Evolutionary conservation across 306 rosid genomes (phyloP), one percentile per base, ranked within the genome.

Genomic region (Vigna unguiculata): DNA sequence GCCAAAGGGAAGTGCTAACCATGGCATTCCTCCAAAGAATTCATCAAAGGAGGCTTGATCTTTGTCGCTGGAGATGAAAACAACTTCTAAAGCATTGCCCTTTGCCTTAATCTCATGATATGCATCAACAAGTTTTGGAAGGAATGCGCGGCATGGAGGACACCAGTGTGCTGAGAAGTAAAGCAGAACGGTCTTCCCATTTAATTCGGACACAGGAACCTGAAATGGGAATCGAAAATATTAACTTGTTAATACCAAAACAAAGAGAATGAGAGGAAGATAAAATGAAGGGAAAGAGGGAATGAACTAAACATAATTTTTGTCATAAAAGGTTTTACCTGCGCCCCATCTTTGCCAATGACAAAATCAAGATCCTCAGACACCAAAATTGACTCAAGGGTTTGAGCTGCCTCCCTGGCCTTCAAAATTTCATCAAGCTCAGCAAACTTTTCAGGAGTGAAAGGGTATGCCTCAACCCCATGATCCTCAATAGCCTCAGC

Each of bases 81-180:
- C 67, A 6, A 90, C 86, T 83, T 93, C 96, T 11, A 93, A 80
- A 21, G 88, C 87, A 60, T 80, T 81, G 62, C 82, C 82, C 30
- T 82, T 86, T 38, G 72, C 90, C 84, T 90, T 93, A 13, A 91
- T 90, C 83, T 86, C 83, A 20, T 85, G 61, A 48, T 90, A 93
- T 77, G 86, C 85, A 43, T 91, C 85, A 7, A 70, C 28, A 47
- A 91, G 93, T 75, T 87, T 88, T 36, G 97, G 98, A 20, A 86
- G 74, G 84, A 93, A 91, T 47, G 90, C 90, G 20, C 90, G 90
- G 78, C 94, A 91, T 34, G 93, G 93, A 43, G 91, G 89, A 74
- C 96, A 88, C 96, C 97, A 90, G 9, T 90, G 91, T 9, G 93
- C 98, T 43, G 97, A 93, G 88, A 93, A 93, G 81, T 91, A 93